These are phyloP conservation scores for Fusarium caatingaense DNA, from an alignment of 2,329 filamentous ascomycete genomes.

Conservation along the genomic window DNA sequence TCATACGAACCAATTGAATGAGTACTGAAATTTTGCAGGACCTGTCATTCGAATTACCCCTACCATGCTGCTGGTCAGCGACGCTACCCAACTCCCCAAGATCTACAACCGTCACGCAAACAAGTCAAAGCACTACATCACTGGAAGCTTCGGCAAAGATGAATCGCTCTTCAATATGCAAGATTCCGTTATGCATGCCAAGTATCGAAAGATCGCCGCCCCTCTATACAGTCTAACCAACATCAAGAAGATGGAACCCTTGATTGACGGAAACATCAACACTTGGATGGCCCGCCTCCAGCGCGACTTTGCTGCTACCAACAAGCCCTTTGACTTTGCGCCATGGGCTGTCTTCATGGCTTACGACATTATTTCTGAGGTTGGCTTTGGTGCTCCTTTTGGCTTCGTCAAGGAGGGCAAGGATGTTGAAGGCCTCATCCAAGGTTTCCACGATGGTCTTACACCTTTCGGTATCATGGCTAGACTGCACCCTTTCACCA, in stretches of 20 bases:
- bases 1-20: fast-evolving
- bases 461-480: conserved; percentile 55
- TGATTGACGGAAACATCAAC: conserved; percentile 62
- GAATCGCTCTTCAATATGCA: conserved; percentile 70
- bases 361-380: conserved; percentile 64
- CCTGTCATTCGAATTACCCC: conserved; percentile 42
- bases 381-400: conserved; percentile 54
- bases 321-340: conserved; percentile 63
- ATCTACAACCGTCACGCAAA: conserved; percentile 67
- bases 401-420: conserved; percentile 60
- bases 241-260: conserved; percentile 68
- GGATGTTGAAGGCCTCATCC: conserved; percentile 58
- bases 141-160: conserved; percentile 65
- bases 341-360: conserved; percentile 46
- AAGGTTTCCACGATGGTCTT: conserved; percentile 34
- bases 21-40: conserved; percentile 4
- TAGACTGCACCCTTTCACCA: conserved; percentile 47
- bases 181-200: conserved; percentile 61
- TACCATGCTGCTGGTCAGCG: conserved; percentile 44
- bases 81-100: conserved; percentile 63
- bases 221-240: conserved; percentile 66
- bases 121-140: conserved; percentile 70
- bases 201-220: conserved; percentile 65
- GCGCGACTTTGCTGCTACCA: conserved; percentile 57
- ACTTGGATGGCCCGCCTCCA: conserved; percentile 64